These are phyloP conservation scores for Aspergillus glaucus DNA, from an alignment of 2,329 filamentous ascomycete genomes.

Conservation along the genomic window DNA sequence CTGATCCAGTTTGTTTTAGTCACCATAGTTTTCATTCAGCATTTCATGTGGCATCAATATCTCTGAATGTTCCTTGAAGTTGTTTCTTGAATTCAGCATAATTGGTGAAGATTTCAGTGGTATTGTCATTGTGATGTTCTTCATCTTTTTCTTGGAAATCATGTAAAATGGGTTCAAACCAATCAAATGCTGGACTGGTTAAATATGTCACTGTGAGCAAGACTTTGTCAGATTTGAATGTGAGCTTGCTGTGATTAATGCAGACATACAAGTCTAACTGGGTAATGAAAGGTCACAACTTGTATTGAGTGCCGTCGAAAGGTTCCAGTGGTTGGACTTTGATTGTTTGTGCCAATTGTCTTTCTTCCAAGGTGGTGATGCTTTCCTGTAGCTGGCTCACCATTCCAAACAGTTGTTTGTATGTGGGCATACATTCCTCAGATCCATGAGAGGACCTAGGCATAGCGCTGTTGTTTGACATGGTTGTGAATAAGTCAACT, in stretches of 20 bases:
- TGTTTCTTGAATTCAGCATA: not conserved
- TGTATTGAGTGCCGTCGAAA: not conserved
- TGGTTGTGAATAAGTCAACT: no score
- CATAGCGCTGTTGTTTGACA: no score
- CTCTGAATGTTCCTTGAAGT: conserved; percentile 4
- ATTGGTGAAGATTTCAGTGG: not conserved
- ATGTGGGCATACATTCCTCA: no score
- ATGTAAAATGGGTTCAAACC: not conserved
- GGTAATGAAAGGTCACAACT: not conserved
- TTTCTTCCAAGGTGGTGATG: not conserved
- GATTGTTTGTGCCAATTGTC: not conserved
- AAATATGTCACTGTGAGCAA: not conserved
- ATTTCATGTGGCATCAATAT: conserved; percentile 1
- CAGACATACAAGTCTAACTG: not conserved
- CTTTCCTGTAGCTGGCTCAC: not conserved
- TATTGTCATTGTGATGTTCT: not conserved
- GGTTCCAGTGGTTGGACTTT: not conserved
- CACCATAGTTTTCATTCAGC: not conserved
- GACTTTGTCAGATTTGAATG: not conserved
- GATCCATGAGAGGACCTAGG: no score
- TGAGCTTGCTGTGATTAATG: not conserved
- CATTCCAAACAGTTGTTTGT: not conserved
- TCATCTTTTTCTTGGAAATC: not conserved
- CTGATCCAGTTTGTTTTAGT: conserved; percentile 3
- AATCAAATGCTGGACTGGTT: not conserved